Evolutionary conservation across 2,329 filamentous ascomycete genomes (phyloP).

Genomic region (Pezicula radicicola): DNA sequence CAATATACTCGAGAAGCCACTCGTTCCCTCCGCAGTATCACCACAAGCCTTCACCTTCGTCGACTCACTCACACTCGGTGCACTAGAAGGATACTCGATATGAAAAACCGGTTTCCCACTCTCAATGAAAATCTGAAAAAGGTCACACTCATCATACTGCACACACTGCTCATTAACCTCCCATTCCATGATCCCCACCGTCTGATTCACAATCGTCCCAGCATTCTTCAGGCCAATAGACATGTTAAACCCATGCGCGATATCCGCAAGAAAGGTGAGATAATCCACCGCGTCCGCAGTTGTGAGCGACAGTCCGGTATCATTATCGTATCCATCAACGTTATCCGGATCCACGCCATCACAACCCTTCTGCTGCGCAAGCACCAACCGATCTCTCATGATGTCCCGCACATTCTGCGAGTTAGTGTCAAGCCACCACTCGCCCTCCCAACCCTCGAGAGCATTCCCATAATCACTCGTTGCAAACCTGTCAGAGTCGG

Average conservation of each 20-base stretch:
- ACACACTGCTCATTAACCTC: constrained; percentile 68
- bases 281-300: constrained; percentile 52
- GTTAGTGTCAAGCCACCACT: constrained; percentile 62
- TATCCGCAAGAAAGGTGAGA: constrained; percentile 54
- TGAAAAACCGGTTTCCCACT: constrained; percentile 67
- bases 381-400: constrained; percentile 56
- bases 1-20: neutral
- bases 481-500: constrained; percentile 50
- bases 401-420: constrained; percentile 56
- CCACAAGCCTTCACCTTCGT: constrained; percentile 3
- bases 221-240: constrained; percentile 68
- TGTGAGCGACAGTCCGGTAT: constrained; percentile 59
- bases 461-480: constrained; percentile 50
- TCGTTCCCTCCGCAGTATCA: neutral
- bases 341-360: constrained; percentile 69
- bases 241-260: constrained; percentile 51
- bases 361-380: constrained; percentile 59
- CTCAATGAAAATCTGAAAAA: constrained; percentile 53
- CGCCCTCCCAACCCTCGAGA: constrained; percentile 61
- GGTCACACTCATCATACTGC: constrained; percentile 56
- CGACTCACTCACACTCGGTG: neutral
- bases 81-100: constrained; percentile 60
- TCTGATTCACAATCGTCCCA: constrained; percentile 51
- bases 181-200: constrained; percentile 54
- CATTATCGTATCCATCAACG: constrained; percentile 63